Base-by-base conservation (phyloP, 139 green algal species). In the Pleodorina starrii region DNA sequence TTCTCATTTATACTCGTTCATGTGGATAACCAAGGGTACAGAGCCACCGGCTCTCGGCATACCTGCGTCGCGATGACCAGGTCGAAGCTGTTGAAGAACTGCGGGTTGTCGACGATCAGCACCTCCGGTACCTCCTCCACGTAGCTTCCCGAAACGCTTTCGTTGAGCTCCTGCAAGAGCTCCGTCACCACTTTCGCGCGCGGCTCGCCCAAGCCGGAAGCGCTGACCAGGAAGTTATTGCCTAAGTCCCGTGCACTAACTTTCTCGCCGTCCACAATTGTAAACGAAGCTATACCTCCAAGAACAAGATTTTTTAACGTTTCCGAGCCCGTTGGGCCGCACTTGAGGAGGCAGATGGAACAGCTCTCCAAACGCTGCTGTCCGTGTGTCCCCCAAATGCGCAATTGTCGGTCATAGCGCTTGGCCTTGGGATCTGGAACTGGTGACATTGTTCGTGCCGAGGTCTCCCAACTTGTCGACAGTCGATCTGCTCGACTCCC, bases 301-400 rank as follows among this genome's bases (percentile, higher is more conserved):
- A 99, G 94, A 0, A 99, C 98, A 27, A 99, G 90, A 88, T 99
- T 99, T 86, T 99, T 99, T 14, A 99, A 92, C 2, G 97, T 95
- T 88, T 99, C 98, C 1, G 94, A 95, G 29, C 97, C 97, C 0
- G 96, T 97, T 10, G 95, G 89, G 21, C 94, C 91, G 51, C 88
- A 93, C 27, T 96, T 95, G 0, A 99, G 92, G 60, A 99, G 89
- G 69, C 50, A 71, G 14, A 93, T 80, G 11, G 54, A 85, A 57
- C 77, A 87, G 36, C 59, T 63, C 74, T 98, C 97, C 16, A 99
- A 84, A 1, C 91, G 91, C 68, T 90, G 59, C 91, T 99, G 97
- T 5, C 97, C 97, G 48, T 99, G 94, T 0, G 92, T 90, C 5
- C 97, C 97, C 97, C 97, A 99, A 51, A 99, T 96, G 14, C 97